A percentile compares a stretch with the other conserved stretches of the same genome.
phyloP scores from a whole-genome alignment of 352 stramenopile genomes.

The Pythium brassicae region DNA sequence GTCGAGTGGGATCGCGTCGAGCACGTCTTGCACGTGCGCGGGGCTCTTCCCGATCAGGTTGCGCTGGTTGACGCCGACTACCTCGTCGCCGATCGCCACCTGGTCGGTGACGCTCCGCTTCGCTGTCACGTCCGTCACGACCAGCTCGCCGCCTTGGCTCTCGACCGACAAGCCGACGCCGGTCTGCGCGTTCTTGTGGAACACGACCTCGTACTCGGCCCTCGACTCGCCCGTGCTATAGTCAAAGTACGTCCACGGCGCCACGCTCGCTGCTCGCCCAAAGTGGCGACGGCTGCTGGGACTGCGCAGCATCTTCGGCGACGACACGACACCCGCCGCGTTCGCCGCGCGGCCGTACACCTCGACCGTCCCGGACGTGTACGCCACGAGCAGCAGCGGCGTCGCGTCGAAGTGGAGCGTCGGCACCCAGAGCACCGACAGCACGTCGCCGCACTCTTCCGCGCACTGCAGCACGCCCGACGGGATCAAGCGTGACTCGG shows the following conservation, averaged over 20 bases:
- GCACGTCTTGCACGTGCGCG: slow-evolving; percentile 26
- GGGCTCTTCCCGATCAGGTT: slow-evolving; percentile 34
- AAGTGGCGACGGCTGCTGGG: slow-evolving; percentile 13
- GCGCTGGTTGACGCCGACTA: slow-evolving; percentile 61
- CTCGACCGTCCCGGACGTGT: slow-evolving; percentile 48
- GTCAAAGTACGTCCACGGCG: slow-evolving; percentile 73
- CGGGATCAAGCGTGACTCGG: slow-evolving; percentile 69
- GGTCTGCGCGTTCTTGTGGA: slow-evolving; percentile 27
- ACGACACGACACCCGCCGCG: slow-evolving; percentile 52
- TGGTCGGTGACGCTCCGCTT: slow-evolving; percentile 11
- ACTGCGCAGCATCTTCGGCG: slow-evolving; percentile 23
- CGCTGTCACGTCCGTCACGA: slow-evolving; percentile 22
- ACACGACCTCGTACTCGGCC: slow-evolving; percentile 62
- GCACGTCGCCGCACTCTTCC: slow-evolving; percentile 35
- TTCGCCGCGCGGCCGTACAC: slow-evolving; percentile 57
- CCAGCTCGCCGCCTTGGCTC: slow-evolving; percentile 29
- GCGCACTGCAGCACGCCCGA: slow-evolving; percentile 65
- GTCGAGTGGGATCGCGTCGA: slow-evolving; percentile 25
- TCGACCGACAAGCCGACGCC: slow-evolving; percentile 48
- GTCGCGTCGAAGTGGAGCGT: slow-evolving; percentile 80
- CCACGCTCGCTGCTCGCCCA: slow-evolving; percentile 40
- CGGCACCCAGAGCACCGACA: slow-evolving; percentile 80
- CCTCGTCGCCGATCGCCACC: slow-evolving; percentile 42
- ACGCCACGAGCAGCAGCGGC: slow-evolving; percentile 65
- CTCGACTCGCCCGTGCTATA: slow-evolving; percentile 60